Evolutionary conservation across 495 filamentous ascomycete genomes (phyloP).

Genomic region (Achaetomiella virescens): DNA sequence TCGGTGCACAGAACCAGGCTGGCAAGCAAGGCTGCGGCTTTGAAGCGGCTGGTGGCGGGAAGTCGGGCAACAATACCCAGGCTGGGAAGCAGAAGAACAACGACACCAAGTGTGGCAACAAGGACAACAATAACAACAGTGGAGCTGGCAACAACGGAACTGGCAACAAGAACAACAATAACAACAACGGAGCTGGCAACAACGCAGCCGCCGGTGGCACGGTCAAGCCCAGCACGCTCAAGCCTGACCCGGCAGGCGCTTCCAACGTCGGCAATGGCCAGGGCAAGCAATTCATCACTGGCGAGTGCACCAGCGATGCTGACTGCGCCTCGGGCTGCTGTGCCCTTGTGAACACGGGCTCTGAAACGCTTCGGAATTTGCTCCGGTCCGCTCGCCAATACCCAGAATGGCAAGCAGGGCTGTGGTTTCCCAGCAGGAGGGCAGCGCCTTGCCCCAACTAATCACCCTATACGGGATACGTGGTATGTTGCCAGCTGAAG

Average conservation of each 20-base stretch:
- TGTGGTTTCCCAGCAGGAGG: constrained; percentile 38
- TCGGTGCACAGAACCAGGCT: constrained; percentile 22
- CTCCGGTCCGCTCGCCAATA: constrained; percentile 36
- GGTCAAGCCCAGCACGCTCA: constrained; percentile 15
- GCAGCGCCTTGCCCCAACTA: not conserved
- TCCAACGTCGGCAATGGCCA: constrained; percentile 22
- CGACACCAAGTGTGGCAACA: not conserved
- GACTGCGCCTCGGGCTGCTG: constrained; percentile 27
- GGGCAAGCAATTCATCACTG: constrained; percentile 26
- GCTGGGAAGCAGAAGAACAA: not conserved
- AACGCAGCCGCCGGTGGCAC: constrained; percentile 1
- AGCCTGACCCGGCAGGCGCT: constrained; percentile 20
- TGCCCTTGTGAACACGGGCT: constrained; percentile 24
- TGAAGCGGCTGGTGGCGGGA: not conserved
- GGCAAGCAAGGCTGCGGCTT: constrained; percentile 33
- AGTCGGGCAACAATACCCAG: not conserved
- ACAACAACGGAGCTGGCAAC: not conserved
- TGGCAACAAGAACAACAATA: not conserved
- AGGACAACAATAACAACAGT: not conserved
- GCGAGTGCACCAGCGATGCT: constrained; percentile 20
- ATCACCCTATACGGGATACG: too few relatives aligned
- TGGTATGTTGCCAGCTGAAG: too few relatives aligned
- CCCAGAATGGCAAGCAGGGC: constrained; percentile 41
- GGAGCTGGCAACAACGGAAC: not conserved
- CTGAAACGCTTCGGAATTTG: constrained; percentile 26